Evolutionary conservation across 1,284 basidiomycete species (phyloP), one percentile per base, ranked within the genome.

Genomic region (Veloboletus limbatus): DNA sequence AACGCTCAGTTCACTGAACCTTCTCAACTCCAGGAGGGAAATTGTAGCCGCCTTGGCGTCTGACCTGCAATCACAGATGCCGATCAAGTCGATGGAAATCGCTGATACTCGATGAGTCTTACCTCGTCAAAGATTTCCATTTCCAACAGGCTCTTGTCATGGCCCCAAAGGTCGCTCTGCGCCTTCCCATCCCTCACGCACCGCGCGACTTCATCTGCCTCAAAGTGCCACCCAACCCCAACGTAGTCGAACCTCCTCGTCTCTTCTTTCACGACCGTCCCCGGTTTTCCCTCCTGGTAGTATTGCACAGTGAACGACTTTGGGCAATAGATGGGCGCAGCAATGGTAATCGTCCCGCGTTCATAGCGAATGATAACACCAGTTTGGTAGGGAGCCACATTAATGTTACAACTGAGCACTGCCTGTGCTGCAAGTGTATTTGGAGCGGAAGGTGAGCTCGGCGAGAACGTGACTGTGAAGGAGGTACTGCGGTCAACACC

Each of bases 121-220:
- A 89, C 89, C 75, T 85, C 79, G 59, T 93, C 91, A 60, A 93
- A 88, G 48, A 90, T 79, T 28, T 79, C 71, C 83, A 92, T 92
- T 53, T 85, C 79, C 52, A 92, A 59, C 52, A 87, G 58, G 60
- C 85, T 91, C 71, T 90, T 90, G 32, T 81, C 78, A 52, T 85
- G 83, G 1, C 79, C 76, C 86, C 90, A 92, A 20, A 79, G 57
- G 6, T 73, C 73, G 56, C 87, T 89, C 68, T 92, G 80, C n/a
- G 70, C 68, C 69, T 86, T 88, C 7, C 86, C 87, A 47, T 85
- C 86, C 38, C 82, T 68, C 17, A 94, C 70, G 58, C 86, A 89
- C 40, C 88, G 68, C 13, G 89, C 92, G 14, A 92, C 90, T 53
- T 93, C 92, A 54, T 92, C 89, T 8, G 88, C 88, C 64, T 89